phyloP scores from a whole-genome alignment of 257 asterid genomes.

The Capsicum baccatum region DNA sequence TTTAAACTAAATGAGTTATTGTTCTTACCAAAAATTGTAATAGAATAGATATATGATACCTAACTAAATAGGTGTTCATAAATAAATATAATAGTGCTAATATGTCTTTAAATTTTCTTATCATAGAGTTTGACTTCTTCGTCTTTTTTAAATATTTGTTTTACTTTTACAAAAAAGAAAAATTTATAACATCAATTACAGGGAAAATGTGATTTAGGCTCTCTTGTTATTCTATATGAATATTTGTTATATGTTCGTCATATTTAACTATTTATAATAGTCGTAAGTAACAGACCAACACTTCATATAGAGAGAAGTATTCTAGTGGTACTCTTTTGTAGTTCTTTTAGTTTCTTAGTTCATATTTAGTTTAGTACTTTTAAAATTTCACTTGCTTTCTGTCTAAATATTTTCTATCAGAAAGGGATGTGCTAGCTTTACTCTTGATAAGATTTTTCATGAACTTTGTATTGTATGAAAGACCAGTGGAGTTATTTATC shows the following conservation, averaged over 20 bases:
- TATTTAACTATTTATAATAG: background rate
- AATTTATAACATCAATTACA: background rate
- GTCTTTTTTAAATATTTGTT: no score
- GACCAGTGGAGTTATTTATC: background rate
- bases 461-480: background rate
- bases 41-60: background rate
- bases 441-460: background rate
- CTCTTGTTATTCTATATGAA: background rate
- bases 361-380: background rate
- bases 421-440: constrained; percentile 2
- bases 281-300: background rate
- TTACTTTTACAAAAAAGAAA: no score
- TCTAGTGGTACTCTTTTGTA: constrained; percentile 1
- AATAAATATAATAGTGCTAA: background rate
- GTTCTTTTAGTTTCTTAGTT: constrained; percentile 17
- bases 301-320: background rate
- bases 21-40: background rate
- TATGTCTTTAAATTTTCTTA: constrained; percentile 19
- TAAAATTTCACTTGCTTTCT: background rate
- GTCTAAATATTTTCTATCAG: background rate
- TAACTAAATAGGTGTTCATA: background rate
- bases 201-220: constrained; percentile 2
- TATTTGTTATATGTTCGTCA: background rate
- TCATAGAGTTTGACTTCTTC: background rate
- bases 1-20: background rate